Evolutionary conservation across 2,329 filamentous ascomycete species (phyloP).

Genomic region (Diplodia seriata): DNA sequence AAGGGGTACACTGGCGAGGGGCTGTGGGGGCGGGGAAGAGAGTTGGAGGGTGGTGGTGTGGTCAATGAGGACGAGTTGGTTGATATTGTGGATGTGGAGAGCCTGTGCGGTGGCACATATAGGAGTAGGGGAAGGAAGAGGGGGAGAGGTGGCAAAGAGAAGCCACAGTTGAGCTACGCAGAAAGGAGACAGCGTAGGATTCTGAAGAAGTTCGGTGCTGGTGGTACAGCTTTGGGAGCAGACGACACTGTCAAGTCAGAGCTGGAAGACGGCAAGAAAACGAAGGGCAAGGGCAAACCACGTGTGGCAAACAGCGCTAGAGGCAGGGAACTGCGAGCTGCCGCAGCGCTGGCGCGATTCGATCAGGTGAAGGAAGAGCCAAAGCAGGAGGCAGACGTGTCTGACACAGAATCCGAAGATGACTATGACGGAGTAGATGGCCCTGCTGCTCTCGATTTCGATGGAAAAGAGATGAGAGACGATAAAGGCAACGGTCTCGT

Average conservation of each 20-base stretch:
- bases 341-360: constrained; percentile 77
- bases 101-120: constrained; percentile 80
- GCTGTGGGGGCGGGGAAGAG: constrained; percentile 77
- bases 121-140: constrained; percentile 55
- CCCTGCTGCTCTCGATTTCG: constrained; percentile 67
- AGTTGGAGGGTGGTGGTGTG: constrained; percentile 62
- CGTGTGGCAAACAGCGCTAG: constrained; percentile 76
- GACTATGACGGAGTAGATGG: constrained; percentile 46
- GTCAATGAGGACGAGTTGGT: constrained; percentile 65
- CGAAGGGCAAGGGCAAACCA: constrained; percentile 64
- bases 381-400: constrained; percentile 43
- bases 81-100: constrained; percentile 68
- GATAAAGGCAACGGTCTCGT: constrained; percentile 70
- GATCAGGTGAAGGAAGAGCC: constrained; percentile 59
- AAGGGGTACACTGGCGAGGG: constrained; percentile 80
- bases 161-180: constrained; percentile 66
- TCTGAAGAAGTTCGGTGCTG: constrained; percentile 76
- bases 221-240: constrained; percentile 72
- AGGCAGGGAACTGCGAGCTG: constrained; percentile 76
- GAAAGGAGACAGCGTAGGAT: constrained; percentile 77
- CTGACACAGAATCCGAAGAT: constrained; percentile 40
- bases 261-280: constrained; percentile 69
- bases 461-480: constrained; percentile 71
- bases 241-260: constrained; percentile 70
- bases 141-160: constrained; percentile 34